A percentile compares a stretch with the other conserved stretches of the same genome.
phyloP scores from a whole-genome alignment of 2,329 filamentous ascomycete genomes.

The Monilinia laxa region DNA sequence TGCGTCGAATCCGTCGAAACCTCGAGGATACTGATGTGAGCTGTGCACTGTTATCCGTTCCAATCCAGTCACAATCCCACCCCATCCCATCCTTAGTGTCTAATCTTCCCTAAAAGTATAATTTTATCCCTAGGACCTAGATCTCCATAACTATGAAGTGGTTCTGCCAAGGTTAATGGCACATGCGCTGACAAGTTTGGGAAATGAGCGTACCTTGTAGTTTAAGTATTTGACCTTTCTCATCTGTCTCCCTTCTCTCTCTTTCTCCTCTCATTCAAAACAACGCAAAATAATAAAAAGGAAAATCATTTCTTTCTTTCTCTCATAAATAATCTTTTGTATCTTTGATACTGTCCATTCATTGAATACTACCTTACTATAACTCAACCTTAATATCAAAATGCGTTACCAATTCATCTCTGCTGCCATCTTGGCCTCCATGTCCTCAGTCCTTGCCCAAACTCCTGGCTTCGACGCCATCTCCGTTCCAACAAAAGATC shows the following conservation, averaged over 20 bases:
- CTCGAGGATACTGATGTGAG: no score
- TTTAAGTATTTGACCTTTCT: constrained; percentile 13
- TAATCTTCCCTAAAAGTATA: neutral
- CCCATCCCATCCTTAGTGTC: neutral
- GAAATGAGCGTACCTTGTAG: neutral
- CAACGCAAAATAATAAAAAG: constrained; percentile 14
- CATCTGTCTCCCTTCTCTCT: neutral
- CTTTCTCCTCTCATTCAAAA: neutral
- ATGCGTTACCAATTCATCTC: constrained; percentile 38
- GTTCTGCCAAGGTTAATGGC: constrained; percentile 14
- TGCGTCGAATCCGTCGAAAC: no score
- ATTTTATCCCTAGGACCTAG: constrained; percentile 13
- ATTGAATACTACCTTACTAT: constrained; percentile 26
- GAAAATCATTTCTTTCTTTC: neutral
- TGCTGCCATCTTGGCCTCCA: constrained; percentile 34
- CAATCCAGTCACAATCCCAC: neutral
- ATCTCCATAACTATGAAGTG: constrained; percentile 9
- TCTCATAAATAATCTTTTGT: constrained; percentile 25
- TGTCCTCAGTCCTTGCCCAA: constrained; percentile 48
- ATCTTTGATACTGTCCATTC: constrained; percentile 38
- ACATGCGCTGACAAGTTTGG: constrained; percentile 1
- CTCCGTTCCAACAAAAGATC: constrained; percentile 47
- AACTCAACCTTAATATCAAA: constrained; percentile 24
- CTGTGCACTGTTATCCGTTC: neutral
- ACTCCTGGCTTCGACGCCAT: constrained; percentile 57